phyloP scores from a whole-genome alignment of 1,284 basidiomycete species.

The Wallemia mellicola region DNA sequence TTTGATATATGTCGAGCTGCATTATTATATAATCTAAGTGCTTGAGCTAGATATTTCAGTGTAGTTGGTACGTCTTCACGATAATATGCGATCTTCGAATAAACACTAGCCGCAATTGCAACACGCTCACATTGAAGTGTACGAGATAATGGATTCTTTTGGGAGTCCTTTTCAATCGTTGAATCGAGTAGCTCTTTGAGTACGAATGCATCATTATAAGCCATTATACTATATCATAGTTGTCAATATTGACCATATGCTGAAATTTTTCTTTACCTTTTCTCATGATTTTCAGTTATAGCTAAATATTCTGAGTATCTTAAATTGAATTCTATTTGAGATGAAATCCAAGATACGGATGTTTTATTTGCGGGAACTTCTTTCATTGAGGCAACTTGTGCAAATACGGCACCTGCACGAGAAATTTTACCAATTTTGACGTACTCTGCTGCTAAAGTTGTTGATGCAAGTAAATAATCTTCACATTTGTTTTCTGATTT shows the following conservation, averaged over 20 bases:
- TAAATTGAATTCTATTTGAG: constrained; percentile 27
- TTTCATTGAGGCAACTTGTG: constrained; percentile 22
- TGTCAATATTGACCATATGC: too few species aligned
- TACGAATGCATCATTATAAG: constrained; percentile 28
- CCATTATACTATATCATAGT: constrained; percentile 23
- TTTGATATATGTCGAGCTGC: constrained; percentile 39
- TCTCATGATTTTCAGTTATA: constrained; percentile 25
- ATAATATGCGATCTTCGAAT: constrained; percentile 32
- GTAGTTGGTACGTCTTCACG: constrained; percentile 27
- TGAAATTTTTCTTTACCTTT: constrained; percentile 23
- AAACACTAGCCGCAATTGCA: constrained; percentile 35
- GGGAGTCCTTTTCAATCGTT: constrained; percentile 17
- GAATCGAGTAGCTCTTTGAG: constrained; percentile 16
- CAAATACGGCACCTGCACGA: constrained; percentile 32
- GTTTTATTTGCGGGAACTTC: constrained; percentile 16
- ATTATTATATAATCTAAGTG: constrained; percentile 47
- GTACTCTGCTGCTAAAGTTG: constrained; percentile 45
- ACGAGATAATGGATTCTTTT: constrained; percentile 24
- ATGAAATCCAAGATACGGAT: constrained; percentile 5
- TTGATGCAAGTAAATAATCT: constrained; percentile 35
- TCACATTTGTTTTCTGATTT: constrained; percentile 2
- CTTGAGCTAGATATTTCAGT: constrained; percentile 31
- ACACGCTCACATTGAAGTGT: constrained; percentile 31
- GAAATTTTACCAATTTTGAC: constrained; percentile 38
- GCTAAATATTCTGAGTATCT: constrained; percentile 36